Conservation (phyloP, 2,329 filamentous ascomycete species). For the Colletotrichum falcatum region DNA sequence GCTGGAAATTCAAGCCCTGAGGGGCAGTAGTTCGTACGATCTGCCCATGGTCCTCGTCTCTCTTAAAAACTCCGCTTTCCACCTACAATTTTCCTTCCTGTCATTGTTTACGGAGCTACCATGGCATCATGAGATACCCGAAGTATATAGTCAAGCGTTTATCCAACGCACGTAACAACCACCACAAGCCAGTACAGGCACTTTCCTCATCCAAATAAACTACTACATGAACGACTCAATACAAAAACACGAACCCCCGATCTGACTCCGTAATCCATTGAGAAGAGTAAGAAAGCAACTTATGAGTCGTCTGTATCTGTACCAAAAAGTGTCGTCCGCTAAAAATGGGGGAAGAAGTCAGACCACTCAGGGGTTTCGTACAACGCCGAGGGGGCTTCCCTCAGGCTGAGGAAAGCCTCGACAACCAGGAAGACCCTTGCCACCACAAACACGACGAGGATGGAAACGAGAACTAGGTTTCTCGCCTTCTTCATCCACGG, state of each 20-base stretch:
- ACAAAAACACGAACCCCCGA: not conserved
- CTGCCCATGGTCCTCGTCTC: not conserved
- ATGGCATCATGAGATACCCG: conserved; percentile 34
- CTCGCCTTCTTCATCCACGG: conserved; percentile 26
- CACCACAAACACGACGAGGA: conserved; percentile 30
- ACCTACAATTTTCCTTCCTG: not conserved
- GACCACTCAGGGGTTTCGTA: conserved; percentile 45
- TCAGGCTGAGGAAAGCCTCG: conserved; percentile 45
- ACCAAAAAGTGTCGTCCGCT: not conserved
- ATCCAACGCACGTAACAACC: not conserved
- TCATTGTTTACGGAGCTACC: not conserved
- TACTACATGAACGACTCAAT: not conserved
- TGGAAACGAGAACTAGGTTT: not conserved
- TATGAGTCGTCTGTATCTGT: not conserved
- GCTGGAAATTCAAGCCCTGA: conserved; percentile 38
- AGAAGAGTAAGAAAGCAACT: no score
- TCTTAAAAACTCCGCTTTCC: not conserved
- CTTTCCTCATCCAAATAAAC: not conserved
- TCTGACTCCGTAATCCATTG: not conserved
- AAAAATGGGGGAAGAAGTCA: conserved; percentile 44
- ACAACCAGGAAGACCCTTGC: conserved; percentile 44
- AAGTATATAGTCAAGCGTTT: conserved; percentile 9
- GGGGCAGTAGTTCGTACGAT: not conserved
- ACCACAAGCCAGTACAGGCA: not conserved
- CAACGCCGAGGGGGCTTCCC: conserved; percentile 41